Evolutionary conservation across 202 grass and related monocot species (phyloP).

Genomic region (Hordeum pubiflorum): DNA sequence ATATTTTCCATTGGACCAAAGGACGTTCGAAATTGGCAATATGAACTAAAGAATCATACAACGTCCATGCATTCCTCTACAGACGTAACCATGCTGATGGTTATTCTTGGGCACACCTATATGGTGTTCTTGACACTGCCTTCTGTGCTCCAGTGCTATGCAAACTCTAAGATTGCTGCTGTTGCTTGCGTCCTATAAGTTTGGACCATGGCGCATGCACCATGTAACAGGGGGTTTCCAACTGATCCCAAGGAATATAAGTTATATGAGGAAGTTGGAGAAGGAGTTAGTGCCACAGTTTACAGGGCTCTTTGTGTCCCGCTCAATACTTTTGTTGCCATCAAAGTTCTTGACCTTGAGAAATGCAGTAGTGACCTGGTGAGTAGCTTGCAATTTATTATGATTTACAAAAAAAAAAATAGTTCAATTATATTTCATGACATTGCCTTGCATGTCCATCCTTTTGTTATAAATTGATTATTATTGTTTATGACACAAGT

Average conservation of each 20-base stretch:
- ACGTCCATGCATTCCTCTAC: not conserved
- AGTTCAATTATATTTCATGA: constrained; percentile 17
- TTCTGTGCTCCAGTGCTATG: constrained; percentile 27
- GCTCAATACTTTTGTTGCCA: constrained; percentile 74
- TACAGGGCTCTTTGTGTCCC: constrained; percentile 77
- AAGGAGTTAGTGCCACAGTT: constrained; percentile 92
- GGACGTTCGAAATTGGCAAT: not conserved
- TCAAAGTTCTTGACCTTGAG: constrained; percentile 97
- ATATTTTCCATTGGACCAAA: constrained; percentile 4
- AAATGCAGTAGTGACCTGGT: constrained; percentile 94
- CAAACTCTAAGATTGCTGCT: constrained; percentile 29
- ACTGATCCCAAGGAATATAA: constrained; percentile 75
- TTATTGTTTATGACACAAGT: not conserved
- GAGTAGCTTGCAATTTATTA: constrained; percentile 23
- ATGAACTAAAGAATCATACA: constrained; percentile 14
- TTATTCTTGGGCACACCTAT: constrained; percentile 27
- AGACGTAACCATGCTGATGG: constrained; percentile 15
- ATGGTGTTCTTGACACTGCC: constrained; percentile 23
- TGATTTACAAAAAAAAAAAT: not conserved
- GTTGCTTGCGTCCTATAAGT: constrained; percentile 48
- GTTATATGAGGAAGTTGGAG: constrained; percentile 89
- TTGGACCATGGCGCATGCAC: constrained; percentile 54
- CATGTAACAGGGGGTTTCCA: constrained; percentile 46
- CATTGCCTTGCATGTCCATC: not conserved
- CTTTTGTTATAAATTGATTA: not conserved